Evolutionary conservation across 257 asterid genomes (phyloP).

Genomic region (Echites panduratus): DNA sequence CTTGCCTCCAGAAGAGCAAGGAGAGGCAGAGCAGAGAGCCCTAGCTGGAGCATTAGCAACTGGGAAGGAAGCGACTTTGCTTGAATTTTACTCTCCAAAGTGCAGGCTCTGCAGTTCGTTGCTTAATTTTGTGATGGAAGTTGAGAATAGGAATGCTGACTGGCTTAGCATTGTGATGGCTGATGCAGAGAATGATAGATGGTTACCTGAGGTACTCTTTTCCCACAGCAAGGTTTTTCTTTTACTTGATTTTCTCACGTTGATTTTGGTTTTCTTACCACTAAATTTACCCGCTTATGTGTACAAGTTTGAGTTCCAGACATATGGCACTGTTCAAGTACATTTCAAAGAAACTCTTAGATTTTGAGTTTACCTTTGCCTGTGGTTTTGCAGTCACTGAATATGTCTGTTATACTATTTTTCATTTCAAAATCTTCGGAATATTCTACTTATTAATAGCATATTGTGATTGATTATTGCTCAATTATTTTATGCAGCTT

Average conservation of each 20-base stretch:
- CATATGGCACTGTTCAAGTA: background rate
- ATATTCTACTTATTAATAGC: too few species aligned
- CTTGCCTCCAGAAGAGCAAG: constrained; percentile 50
- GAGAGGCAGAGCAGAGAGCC: constrained; percentile 74
- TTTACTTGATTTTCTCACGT: background rate
- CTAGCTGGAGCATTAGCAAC: constrained; percentile 63
- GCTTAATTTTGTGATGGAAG: constrained; percentile 53
- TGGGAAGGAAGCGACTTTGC: constrained; percentile 61
- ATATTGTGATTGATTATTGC: background rate
- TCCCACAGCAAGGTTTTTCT: background rate
- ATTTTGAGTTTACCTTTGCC: too few species aligned
- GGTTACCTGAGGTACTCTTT: constrained; percentile 77
- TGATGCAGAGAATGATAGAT: constrained; percentile 64
- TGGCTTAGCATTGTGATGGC: constrained; percentile 80
- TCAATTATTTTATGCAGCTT: constrained; percentile 39
- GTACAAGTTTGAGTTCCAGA: background rate
- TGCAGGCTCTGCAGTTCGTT: constrained; percentile 77
- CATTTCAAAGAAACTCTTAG: background rate
- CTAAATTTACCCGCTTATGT: background rate
- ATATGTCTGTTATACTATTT: background rate
- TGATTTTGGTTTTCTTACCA: background rate
- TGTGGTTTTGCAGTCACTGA: background rate
- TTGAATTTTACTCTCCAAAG: constrained; percentile 82
- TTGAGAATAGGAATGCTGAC: constrained; percentile 55
- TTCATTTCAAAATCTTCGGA: background rate